Base-by-base conservation (phyloP, 345 rosid species). In the Lumnitzera littorea region DNA sequence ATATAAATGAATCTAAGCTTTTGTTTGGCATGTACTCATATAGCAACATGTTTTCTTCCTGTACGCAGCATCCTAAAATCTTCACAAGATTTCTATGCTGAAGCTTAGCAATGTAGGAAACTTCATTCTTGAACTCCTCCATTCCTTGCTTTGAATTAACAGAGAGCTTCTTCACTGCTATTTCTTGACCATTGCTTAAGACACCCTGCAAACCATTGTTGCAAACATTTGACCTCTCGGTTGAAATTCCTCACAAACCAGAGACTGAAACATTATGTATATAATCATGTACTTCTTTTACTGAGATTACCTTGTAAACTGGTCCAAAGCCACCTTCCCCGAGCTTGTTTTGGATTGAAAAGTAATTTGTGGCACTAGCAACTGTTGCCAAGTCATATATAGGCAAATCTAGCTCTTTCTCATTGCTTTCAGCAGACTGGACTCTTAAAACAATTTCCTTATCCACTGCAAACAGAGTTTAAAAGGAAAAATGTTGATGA, bases 1-100 rank as follows among this genome's bases (percentile, higher is more conserved):
- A 80, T 16, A 80, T 65, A 54, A 77, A 70, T 55, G 23, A 53
- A 41, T 73, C 78, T 62, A 81, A 70, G 67, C 86, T 78, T 62
- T 65, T 65, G 61, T 82, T 82, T 5, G 79, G 81, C 76, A 76
- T 62, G 72, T 71, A 77, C 62, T 82, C 87, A n/a, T 75, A 77
- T 15, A 79, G 57, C 29, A 79, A 50, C 70, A 74, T 56, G 58
- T 68, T 73, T 60, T 82, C 80, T 61, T 64, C 54, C 54, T 77
- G 67, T 55, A 63, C 67, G 56, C 79, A 72, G 24, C 65, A 78
- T 11, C 79, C 79, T 2, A 78, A 52, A 54, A 78, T 70, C 70
- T 66, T 75, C 49, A 74, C 82, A 6, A 78, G 79, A 62, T 78
- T 78, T 16, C 74, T 48, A 55, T 78, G 77, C 61, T 78, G 77